Conservation (phyloP, 2,329 filamentous ascomycete genomes). For the Penicillium sp. region DNA sequence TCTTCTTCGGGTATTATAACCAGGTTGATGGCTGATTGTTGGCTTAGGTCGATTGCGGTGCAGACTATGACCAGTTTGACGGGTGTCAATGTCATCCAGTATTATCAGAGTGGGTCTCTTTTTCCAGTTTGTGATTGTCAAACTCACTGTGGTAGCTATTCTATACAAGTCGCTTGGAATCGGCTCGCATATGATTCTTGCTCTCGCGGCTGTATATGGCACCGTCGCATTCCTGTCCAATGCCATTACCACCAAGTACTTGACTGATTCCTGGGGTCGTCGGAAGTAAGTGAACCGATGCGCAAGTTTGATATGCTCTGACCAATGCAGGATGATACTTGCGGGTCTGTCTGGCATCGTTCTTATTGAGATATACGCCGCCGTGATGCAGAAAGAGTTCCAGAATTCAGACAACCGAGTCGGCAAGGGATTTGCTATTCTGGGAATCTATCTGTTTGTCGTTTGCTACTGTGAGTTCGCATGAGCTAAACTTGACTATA, state of each 20-base stretch:
- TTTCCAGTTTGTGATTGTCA: slow-evolving; percentile 25
- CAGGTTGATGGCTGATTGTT: slow-evolving; percentile 9
- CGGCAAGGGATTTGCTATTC: slow-evolving; percentile 56
- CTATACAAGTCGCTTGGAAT: slow-evolving; percentile 54
- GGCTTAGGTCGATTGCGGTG: slow-evolving; percentile 46
- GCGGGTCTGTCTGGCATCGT: slow-evolving; percentile 50
- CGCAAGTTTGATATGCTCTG: neutral
- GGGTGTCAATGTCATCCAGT: slow-evolving; percentile 54
- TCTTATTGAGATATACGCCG: slow-evolving; percentile 55
- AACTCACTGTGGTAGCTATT: slow-evolving; percentile 40
- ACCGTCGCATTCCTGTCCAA: slow-evolving; percentile 51
- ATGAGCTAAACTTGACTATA: too few relatives aligned
- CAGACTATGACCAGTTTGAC: slow-evolving; percentile 56
- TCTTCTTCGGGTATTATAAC: neutral
- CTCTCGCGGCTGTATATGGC: slow-evolving; percentile 52
- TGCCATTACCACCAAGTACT: slow-evolving; percentile 47
- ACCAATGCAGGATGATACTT: slow-evolving; percentile 48
- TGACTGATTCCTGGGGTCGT: slow-evolving; percentile 56
- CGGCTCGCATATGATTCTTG: slow-evolving; percentile 47
- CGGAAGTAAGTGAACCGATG: slow-evolving; percentile 41
- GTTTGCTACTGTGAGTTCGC: slow-evolving; percentile 48
- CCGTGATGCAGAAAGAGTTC: slow-evolving; percentile 55
- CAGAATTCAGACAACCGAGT: slow-evolving; percentile 52
- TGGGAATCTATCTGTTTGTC: slow-evolving; percentile 57
- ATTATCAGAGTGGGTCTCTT: slow-evolving; percentile 28